Conservation (phyloP, 257 asterid genomes). For the Solanum virginianum region DNA sequence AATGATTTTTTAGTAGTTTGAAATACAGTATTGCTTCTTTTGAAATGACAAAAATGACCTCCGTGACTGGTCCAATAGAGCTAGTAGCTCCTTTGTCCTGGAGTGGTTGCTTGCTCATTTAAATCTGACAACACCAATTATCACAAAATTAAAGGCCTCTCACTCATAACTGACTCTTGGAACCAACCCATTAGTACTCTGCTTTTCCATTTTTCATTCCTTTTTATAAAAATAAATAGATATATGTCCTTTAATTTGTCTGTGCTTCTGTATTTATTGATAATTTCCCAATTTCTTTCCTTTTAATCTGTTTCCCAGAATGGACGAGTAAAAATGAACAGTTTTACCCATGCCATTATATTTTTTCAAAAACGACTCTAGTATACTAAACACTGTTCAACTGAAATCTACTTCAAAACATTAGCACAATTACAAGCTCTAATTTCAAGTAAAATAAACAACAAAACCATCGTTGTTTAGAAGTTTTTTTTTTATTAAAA, state of each 20-base stretch:
- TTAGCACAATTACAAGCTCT: neutral
- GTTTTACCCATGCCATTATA: neutral
- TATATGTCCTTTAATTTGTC: neutral
- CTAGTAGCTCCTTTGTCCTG: neutral
- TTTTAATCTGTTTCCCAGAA: no score
- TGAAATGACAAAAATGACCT: neutral
- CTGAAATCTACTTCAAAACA: neutral
- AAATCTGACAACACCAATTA: neutral
- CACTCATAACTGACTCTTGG: neutral
- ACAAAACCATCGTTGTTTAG: neutral
- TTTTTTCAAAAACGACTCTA: neutral
- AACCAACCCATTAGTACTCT: neutral
- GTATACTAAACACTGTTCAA: neutral
- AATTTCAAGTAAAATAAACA: neutral
- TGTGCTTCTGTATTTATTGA: neutral
- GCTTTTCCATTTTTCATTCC: neutral
- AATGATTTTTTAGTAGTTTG: no score
- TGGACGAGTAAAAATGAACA: no score
- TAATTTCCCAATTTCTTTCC: no score
- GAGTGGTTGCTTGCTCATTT: neutral
- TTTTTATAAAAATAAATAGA: neutral
- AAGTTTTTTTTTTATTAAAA: neutral
- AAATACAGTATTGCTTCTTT: neutral
- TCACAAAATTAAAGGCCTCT: neutral
- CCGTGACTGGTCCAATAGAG: neutral